Conservation (phyloP, 192 early-diverging fungal species). For the Mortierella antarctica region DNA sequence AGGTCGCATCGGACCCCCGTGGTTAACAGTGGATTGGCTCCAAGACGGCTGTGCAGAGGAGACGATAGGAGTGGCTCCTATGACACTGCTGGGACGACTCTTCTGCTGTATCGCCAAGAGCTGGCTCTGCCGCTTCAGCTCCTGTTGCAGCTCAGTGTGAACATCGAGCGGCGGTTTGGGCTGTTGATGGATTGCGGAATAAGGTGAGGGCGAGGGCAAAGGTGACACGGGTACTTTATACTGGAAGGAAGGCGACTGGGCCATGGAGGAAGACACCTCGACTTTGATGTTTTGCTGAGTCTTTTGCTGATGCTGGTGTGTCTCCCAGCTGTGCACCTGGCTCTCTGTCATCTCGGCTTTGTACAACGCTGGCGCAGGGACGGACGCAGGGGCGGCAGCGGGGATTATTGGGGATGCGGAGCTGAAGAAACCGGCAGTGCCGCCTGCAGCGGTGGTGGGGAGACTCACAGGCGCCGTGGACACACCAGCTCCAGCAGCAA, state of each 20-base stretch:
- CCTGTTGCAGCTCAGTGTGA: slow-evolving; percentile 27
- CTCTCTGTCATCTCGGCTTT: slow-evolving; percentile 44
- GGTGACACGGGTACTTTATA: neutral
- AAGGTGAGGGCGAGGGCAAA: neutral
- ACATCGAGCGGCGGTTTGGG: slow-evolving; percentile 6
- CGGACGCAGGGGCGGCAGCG: neutral
- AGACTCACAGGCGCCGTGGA: neutral
- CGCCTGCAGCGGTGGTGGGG: neutral
- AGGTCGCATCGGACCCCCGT: neutral
- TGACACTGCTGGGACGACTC: slow-evolving; percentile 13
- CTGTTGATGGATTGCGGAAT: neutral
- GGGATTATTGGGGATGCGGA: neutral
- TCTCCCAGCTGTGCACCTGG: slow-evolving; percentile 24
- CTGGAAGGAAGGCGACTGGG: neutral
- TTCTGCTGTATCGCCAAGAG: slow-evolving; percentile 30
- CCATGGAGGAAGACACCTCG: slow-evolving; percentile 20
- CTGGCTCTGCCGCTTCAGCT: slow-evolving; percentile 34
- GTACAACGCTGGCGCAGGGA: slow-evolving; percentile 8
- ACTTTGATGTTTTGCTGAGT: slow-evolving; percentile 39
- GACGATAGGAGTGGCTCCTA: slow-evolving; percentile 1
- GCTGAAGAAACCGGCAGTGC: neutral
- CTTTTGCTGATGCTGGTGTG: slow-evolving; percentile 10
- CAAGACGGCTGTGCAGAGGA: slow-evolving; percentile 31
- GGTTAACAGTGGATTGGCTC: neutral
- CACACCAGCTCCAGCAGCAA: neutral